Conservation (phyloP, 176 grass and related monocot genomes). For the Phyllostachys edulis region DNA sequence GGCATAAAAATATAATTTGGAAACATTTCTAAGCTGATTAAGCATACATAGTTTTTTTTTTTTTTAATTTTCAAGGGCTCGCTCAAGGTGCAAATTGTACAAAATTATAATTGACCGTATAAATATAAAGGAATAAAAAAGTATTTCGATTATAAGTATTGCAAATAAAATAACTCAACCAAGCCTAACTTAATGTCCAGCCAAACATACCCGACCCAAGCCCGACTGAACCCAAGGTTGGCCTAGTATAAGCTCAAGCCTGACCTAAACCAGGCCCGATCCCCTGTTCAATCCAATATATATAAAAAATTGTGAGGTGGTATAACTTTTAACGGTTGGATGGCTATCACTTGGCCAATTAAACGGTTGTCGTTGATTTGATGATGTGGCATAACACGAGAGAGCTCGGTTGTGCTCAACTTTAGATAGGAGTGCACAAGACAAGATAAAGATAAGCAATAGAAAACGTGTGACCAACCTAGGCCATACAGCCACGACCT, state of each 20-base stretch:
- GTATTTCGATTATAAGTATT: not conserved
- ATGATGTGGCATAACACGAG: not conserved
- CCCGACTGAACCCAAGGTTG: not conserved
- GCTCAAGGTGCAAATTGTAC: not conserved
- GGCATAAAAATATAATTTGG: not conserved
- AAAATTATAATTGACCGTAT: not conserved
- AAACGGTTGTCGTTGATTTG: slow-evolving; percentile 8
- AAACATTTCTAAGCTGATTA: not conserved
- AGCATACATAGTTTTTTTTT: not conserved
- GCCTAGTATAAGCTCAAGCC: not conserved
- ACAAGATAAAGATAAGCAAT: not conserved
- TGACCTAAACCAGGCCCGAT: not conserved
- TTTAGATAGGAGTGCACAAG: not conserved
- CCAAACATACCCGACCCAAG: not conserved
- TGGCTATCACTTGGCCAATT: not conserved
- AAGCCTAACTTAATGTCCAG: not conserved
- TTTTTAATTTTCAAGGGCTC: not conserved
- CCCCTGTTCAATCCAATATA: not conserved
- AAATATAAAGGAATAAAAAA: not conserved
- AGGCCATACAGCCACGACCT: slow-evolving; percentile 69
- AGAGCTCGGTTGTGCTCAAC: not conserved
- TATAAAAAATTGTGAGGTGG: not conserved
- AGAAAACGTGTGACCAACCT: slow-evolving; percentile 48
- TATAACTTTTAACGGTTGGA: not conserved
- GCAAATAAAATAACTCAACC: not conserved